phyloP scores from a whole-genome alignment of 1,284 basidiomycete genomes.

The Puccinia polysora region DNA sequence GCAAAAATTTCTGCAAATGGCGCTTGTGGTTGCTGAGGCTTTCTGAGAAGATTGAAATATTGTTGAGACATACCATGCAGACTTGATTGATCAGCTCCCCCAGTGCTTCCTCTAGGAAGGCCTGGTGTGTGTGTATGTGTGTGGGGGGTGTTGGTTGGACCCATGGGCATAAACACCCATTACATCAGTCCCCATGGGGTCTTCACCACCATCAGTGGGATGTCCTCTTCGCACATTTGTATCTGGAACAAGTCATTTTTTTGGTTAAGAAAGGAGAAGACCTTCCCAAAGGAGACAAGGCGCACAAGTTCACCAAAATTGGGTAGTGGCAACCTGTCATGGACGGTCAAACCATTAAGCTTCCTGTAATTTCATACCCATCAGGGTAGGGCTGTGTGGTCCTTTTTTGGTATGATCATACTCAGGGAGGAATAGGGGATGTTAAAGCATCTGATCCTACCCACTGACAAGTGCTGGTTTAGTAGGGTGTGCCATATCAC shows the following conservation, averaged over 20 bases:
- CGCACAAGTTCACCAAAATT: conserved; percentile 44
- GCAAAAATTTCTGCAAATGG: too few relatives aligned
- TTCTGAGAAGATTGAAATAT: too few relatives aligned
- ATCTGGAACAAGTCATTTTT: conserved; percentile 46
- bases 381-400: background rate
- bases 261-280: conserved; percentile 46
- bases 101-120: conserved; percentile 46
- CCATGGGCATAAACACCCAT: conserved; percentile 45
- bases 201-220: conserved; percentile 46
- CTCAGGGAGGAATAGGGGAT: conserved; percentile 13
- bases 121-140: conserved; percentile 54
- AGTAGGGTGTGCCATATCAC: background rate
- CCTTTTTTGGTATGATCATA: conserved; percentile 16
- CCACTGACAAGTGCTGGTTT: conserved; percentile 15
- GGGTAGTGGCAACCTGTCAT: conserved; percentile 46
- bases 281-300: conserved; percentile 34
- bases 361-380: conserved; percentile 5
- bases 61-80: too few relatives aligned
- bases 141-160: conserved; percentile 53
- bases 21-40: too few relatives aligned
- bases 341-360: background rate
- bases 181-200: conserved; percentile 41
- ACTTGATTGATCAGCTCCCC: too few relatives aligned
- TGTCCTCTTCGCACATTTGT: conserved; percentile 40
- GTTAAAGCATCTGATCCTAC: background rate